A percentile compares a stretch with the other conserved stretches of the same genome.
Conservation (phyloP, 1,139 yeast species). For the Wickerhamomyces sp. region DNA sequence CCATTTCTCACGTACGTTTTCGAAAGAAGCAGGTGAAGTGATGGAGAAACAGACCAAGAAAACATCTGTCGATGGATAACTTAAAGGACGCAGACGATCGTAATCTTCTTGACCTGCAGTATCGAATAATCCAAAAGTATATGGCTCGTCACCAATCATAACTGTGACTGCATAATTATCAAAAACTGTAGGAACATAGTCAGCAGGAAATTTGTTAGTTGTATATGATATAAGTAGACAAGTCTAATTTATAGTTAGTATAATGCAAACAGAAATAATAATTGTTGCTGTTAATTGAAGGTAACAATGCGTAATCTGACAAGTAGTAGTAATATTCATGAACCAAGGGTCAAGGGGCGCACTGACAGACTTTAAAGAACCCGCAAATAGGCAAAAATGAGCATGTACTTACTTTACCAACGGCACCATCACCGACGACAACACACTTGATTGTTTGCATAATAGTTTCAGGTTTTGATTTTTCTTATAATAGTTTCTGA, state of each 20-base stretch:
- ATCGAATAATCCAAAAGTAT: constrained; percentile 91
- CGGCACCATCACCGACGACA: constrained; percentile 98
- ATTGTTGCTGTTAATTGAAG: no score
- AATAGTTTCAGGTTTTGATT: background rate
- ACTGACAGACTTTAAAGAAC: background rate
- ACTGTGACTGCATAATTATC: constrained; percentile 98
- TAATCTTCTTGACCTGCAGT: constrained; percentile 99
- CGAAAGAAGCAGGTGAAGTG: constrained; percentile 96
- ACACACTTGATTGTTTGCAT: constrained; percentile 95
- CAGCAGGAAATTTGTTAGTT: constrained; percentile 82
- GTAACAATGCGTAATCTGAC: no score
- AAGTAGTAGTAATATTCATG: no score
- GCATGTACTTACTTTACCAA: constrained; percentile 54
- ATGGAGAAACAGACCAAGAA: constrained; percentile 93
- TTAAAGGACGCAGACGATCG: constrained; percentile 92
- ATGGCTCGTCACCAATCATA: constrained; percentile 97
- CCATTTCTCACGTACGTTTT: constrained; percentile 97
- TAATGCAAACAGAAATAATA: no score
- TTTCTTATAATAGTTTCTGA: no score
- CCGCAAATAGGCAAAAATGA: background rate
- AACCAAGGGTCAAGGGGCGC: no score
- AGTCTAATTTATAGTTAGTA: constrained; percentile 38
- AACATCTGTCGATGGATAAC: constrained; percentile 96
- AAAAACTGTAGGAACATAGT: constrained; percentile 86
- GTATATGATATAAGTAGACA: constrained; percentile 88